Evolutionary conservation across 2,329 filamentous ascomycete species (phyloP).

Genomic region (Colletotrichum simmondsii): DNA sequence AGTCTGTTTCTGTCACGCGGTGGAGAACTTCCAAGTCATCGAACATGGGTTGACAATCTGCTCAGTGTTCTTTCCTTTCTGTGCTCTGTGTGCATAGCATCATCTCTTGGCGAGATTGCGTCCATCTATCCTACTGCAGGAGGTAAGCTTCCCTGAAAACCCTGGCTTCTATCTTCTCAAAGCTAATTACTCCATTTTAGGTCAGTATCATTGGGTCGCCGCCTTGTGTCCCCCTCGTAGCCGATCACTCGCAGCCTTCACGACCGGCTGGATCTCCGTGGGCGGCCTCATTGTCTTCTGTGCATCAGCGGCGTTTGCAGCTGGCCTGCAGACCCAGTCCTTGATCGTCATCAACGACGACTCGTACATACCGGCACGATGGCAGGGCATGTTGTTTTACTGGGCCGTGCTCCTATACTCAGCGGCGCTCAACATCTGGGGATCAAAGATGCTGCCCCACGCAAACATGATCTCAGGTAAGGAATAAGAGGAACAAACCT

Average conservation of each 20-base stretch:
- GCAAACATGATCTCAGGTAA: conserved; percentile 42
- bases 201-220: conserved; percentile 59
- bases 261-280: conserved; percentile 56
- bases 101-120: conserved; percentile 52
- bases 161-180: background rate
- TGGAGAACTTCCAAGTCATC: too few species aligned
- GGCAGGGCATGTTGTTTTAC: conserved; percentile 58
- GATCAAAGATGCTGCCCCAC: conserved; percentile 47
- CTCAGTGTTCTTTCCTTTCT: conserved; percentile 53
- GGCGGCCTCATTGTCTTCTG: conserved; percentile 57
- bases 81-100: conserved; percentile 49
- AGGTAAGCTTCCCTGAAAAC: conserved; percentile 33
- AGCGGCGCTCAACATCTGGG: conserved; percentile 53
- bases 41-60: background rate
- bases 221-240: conserved; percentile 47
- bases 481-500: conserved; percentile 9
- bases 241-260: conserved; percentile 49
- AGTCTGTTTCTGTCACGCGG: too few species aligned
- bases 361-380: conserved; percentile 51
- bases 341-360: conserved; percentile 54
- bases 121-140: conserved; percentile 48
- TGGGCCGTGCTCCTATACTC: conserved; percentile 54
- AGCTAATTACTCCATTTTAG: conserved; percentile 34
- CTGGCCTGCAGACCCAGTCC: conserved; percentile 54
- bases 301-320: conserved; percentile 57